Base-by-base conservation (phyloP, 2,329 filamentous ascomycete species). In the Fonsecaea nubica region DNA sequence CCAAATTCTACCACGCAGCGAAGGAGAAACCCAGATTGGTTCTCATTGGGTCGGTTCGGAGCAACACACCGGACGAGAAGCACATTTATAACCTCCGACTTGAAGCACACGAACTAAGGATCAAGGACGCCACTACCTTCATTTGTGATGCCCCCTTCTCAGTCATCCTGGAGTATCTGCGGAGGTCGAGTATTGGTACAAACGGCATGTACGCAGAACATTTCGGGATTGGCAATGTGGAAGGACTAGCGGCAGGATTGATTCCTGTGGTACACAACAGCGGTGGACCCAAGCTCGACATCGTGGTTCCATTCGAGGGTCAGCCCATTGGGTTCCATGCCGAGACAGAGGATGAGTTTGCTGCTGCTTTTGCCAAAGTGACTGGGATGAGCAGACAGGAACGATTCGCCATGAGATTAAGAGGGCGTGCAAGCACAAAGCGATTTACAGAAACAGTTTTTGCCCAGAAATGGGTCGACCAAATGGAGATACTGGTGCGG, bases 181-280 rank as follows among this genome's bases (percentile, higher is more conserved):
- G 87, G 61, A 88, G 83, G 69, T 89, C 91, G 3, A 94, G 88
- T 18, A 87, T 99, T 1, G 95, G 95, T 58, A 93, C 96, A 35
- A 99, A 99, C 74, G 92, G 91, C 75, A 99, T 99, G 95, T 99
- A 95, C 94, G 98, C 97, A 77, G 95, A 99, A 81, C 95, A 99
- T 78, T 99, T 99, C 77, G 95, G 95, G 25, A 99, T 99, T 66
- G 95, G 95, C 1, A 93, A 98, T 15, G 95, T 99, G 48, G 95
- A 99, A 82, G 99, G 98, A 76, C 93, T 98, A 77, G 95, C 95
- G 3, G 95, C 95, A 0, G 95, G 95, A 0, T 82, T 99, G 65
- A 93, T 99, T 64, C 89, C 90, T 4, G 93, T 99, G 0, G 95
- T 98, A 8, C 95, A 99, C 74, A 85, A 97, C 78, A 95, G 91